Evolutionary conservation across 2,329 filamentous ascomycete species (phyloP).

Genomic region (Colletotrichum caudatum): DNA sequence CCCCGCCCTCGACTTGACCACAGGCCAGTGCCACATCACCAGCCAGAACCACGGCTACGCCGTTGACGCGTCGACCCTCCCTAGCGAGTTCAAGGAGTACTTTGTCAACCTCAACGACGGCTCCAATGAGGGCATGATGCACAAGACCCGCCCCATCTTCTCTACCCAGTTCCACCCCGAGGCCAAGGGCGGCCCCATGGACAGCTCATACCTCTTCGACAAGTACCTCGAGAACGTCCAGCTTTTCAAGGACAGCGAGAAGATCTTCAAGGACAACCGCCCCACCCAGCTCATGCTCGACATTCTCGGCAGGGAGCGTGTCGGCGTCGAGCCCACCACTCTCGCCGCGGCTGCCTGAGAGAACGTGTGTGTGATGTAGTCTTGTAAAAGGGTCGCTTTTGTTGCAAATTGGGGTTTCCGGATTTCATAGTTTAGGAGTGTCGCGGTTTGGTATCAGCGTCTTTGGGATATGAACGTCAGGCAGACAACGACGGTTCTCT

Average conservation of each 20-base stretch:
- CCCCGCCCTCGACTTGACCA: conserved; percentile 92
- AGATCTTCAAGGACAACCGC: conserved; percentile 84
- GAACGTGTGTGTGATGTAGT: not conserved
- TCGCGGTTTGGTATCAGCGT: conserved; percentile 19
- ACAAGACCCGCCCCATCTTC: conserved; percentile 96
- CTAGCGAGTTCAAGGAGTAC: conserved; percentile 94
- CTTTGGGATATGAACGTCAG: conserved; percentile 8
- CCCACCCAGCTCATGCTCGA: conserved; percentile 91
- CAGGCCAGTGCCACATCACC: conserved; percentile 97
- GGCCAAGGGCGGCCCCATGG: conserved; percentile 95
- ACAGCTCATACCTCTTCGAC: conserved; percentile 96
- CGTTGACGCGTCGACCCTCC: conserved; percentile 85
- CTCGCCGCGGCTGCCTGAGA: conserved; percentile 63
- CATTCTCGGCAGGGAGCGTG: conserved; percentile 91
- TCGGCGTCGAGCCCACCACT: conserved; percentile 82
- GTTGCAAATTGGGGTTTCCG: conserved; percentile 9
- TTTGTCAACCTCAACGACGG: conserved; percentile 99
- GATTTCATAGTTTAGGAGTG: conserved; percentile 14
- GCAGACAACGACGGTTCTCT: conserved; percentile 16
- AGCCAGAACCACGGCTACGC: conserved; percentile 99
- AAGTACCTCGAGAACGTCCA: conserved; percentile 92
- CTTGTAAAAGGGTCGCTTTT: not conserved
- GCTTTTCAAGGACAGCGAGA: conserved; percentile 87
- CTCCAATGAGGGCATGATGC: conserved; percentile 97
- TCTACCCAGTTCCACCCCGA: conserved; percentile 99